These are phyloP conservation scores for Dacryopinax primogenitus DNA, from an alignment of 768 basidiomycete species.

Conservation along the genomic window DNA sequence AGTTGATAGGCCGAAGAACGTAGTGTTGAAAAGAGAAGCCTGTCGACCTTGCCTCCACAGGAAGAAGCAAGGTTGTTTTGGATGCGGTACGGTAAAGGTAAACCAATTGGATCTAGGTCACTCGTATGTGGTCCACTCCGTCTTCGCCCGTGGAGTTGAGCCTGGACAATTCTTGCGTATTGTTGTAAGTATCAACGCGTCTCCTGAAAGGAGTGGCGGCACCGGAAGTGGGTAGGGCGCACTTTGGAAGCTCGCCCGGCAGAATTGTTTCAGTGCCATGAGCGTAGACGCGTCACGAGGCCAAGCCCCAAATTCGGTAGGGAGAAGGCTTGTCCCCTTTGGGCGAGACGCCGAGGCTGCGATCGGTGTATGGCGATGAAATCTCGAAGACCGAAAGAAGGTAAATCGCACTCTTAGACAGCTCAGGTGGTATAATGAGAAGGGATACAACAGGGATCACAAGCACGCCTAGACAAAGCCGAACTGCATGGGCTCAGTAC, in stretches of 20 bases:
- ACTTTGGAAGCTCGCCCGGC: not conserved
- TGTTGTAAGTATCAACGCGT: not conserved
- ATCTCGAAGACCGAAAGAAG: not conserved
- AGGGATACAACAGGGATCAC: not conserved
- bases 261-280: conserved; percentile 5
- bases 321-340: not conserved
- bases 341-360: not conserved
- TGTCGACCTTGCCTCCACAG: not conserved
- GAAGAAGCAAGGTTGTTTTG: not conserved
- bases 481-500: no score
- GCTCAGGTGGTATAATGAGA: not conserved
- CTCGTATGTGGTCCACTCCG: not conserved
- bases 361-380: not conserved
- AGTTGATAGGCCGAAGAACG: not conserved
- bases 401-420: not conserved
- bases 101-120: conserved; percentile 7
- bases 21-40: not conserved
- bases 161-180: not conserved
- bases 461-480: not conserved
- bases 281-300: not conserved
- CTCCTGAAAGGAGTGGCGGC: not conserved
- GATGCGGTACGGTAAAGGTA: not conserved
- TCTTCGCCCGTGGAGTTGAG: conserved; percentile 3
- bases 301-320: not conserved
- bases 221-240: not conserved